Percentiles rank a stretch among this genome's conserved stretches.
These are phyloP conservation scores for Hippophae rhamnoides DNA, from an alignment of 306 rosid species.

Conservation along the genomic window DNA sequence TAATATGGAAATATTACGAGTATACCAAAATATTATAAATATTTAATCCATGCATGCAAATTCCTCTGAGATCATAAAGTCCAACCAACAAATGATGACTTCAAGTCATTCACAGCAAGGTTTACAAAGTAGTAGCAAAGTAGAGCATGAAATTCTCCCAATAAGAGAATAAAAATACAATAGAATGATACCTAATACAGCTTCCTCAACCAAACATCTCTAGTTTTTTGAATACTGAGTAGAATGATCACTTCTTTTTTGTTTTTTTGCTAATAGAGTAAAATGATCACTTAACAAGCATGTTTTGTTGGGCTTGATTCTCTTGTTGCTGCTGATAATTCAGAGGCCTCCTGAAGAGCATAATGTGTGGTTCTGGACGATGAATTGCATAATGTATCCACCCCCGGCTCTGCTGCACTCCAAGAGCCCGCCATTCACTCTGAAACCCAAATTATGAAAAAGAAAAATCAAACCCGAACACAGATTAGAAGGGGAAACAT, in stretches of 20 bases:
- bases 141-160: conserved; percentile 32
- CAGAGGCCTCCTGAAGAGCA: conserved; percentile 96
- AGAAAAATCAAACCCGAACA: neutral
- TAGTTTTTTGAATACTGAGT: conserved; percentile 2
- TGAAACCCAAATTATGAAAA: conserved; percentile 11
- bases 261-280: neutral
- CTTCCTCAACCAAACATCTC: conserved; percentile 18
- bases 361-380: conserved; percentile 91
- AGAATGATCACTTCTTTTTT: too few species aligned
- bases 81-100: too few species aligned
- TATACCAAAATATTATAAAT: too few species aligned
- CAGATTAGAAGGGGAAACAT: neutral
- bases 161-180: conserved; percentile 35
- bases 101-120: neutral
- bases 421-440: conserved; percentile 93
- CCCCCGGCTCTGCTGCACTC: conserved; percentile 97
- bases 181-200: conserved; percentile 13
- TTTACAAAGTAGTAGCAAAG: conserved; percentile 5
- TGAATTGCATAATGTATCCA: conserved; percentile 96
- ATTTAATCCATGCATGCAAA: too few species aligned
- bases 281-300: conserved; percentile 44
- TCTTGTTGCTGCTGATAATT: conserved; percentile 86
- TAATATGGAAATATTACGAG: too few species aligned
- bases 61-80: too few species aligned
- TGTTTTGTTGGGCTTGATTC: conserved; percentile 51